Conservation (phyloP, 2,329 filamentous ascomycete species). For the Clonostachys rhizophaga region DNA sequence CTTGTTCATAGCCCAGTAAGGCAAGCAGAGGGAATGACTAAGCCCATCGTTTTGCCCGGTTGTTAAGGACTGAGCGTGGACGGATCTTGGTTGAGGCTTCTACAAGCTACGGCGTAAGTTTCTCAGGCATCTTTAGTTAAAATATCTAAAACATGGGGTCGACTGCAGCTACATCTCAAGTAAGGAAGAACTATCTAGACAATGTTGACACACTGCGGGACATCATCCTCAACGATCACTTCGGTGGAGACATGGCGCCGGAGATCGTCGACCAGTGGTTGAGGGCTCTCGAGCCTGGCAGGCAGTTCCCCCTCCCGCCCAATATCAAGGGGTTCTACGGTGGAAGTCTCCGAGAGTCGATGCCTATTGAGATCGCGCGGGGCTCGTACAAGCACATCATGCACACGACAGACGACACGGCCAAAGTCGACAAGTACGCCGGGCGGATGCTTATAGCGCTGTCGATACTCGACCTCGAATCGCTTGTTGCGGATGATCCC, state of each 20-base stretch:
- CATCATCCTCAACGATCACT: slow-evolving; percentile 1
- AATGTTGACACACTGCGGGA: background rate
- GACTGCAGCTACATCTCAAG: no score
- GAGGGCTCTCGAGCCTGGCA: background rate
- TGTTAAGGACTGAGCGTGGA: no score
- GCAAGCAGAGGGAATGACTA: no score
- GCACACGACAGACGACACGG: background rate
- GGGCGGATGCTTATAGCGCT: background rate
- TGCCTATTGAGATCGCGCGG: background rate
- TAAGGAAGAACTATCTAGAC: no score
- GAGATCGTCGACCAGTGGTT: slow-evolving; percentile 1
- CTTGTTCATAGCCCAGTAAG: no score
- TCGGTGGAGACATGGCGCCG: background rate
- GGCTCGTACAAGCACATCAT: slow-evolving; percentile 1
- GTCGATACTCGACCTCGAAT: no score
- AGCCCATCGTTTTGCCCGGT: no score
- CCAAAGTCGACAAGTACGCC: slow-evolving; percentile 1
- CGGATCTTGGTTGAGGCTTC: no score
- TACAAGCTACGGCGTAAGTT: no score
- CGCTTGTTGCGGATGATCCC: no score
- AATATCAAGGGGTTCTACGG: slow-evolving; percentile 1
- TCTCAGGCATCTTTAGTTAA: no score
- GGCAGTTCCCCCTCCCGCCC: background rate
- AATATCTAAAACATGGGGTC: no score
- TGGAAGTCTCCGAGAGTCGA: background rate